These are phyloP conservation scores for Teunomyces panamensis DNA, from an alignment of 805 yeast species.

Conservation along the genomic window DNA sequence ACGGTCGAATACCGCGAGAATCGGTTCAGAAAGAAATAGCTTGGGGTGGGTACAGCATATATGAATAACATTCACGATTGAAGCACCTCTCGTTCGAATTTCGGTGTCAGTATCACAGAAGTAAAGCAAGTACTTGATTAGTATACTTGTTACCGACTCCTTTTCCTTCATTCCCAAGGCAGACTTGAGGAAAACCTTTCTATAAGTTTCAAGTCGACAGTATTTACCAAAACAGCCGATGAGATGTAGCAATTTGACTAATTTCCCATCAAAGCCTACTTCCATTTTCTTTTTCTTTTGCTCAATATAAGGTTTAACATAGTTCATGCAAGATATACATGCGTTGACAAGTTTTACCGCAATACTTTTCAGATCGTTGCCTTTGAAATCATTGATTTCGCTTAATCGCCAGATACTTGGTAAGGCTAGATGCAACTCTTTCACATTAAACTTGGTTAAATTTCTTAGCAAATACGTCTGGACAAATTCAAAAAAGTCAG, in stretches of 20 bases:
- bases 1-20: slow-evolving; percentile 50
- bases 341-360: slow-evolving; percentile 56
- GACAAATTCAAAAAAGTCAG: slow-evolving; percentile 47
- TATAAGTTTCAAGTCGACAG: slow-evolving; percentile 55
- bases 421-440: slow-evolving; percentile 70
- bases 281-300: slow-evolving; percentile 12
- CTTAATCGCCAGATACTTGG: slow-evolving; percentile 65
- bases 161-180: slow-evolving; percentile 42
- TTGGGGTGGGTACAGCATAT: slow-evolving; percentile 64
- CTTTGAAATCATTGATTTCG: slow-evolving; percentile 50
- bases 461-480: slow-evolving; percentile 52
- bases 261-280: slow-evolving; percentile 9
- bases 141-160: slow-evolving; percentile 57
- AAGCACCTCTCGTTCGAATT: slow-evolving; percentile 41
- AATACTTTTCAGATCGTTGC: slow-evolving; percentile 47
- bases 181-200: slow-evolving; percentile 37
- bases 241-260: slow-evolving; percentile 57
- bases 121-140: slow-evolving; percentile 55
- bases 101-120: slow-evolving; percentile 43
- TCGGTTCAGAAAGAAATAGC: slow-evolving; percentile 56
- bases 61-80: slow-evolving; percentile 55
- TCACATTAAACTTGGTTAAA: slow-evolving; percentile 57
- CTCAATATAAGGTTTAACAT: slow-evolving; percentile 47
- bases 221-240: slow-evolving; percentile 70
- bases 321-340: slow-evolving; percentile 55